Percentiles rank a stretch among this genome's conserved stretches.
phyloP scores from a whole-genome alignment of 441 rosid species.

The Pelargonium myrrhifolium region DNA sequence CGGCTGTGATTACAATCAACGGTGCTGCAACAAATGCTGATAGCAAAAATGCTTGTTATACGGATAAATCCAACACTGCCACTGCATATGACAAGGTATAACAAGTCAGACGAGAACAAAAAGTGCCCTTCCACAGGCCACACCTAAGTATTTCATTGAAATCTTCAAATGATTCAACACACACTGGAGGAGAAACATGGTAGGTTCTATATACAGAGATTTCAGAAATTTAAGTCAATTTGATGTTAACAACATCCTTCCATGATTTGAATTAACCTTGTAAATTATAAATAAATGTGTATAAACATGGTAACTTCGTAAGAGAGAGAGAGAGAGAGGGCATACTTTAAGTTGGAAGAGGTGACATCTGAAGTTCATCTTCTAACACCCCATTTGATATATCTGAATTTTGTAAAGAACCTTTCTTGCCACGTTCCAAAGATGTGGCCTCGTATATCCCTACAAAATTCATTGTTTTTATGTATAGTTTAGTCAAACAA shows the following conservation, averaged over 20 bases:
- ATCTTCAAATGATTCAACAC: too few species aligned
- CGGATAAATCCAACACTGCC: neutral
- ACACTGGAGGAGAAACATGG: too few species aligned
- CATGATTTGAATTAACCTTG: too few species aligned
- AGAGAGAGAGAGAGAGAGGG: neutral
- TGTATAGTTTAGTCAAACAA: neutral
- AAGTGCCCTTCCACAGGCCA: neutral
- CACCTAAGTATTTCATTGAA: too few species aligned
- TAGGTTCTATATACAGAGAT: too few species aligned
- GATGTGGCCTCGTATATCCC: conserved; percentile 81
- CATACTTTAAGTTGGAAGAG: conserved; percentile 51
- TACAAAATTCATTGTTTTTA: conserved; percentile 18
- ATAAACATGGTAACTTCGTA: too few species aligned
- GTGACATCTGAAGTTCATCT: conserved; percentile 39
- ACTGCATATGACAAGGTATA: neutral
- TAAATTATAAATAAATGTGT: too few species aligned
- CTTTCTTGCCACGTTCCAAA: conserved; percentile 57
- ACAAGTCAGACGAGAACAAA: neutral
- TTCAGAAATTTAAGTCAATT: too few species aligned
- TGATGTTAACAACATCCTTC: too few species aligned
- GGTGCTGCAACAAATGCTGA: neutral
- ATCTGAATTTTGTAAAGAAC: conserved; percentile 41
- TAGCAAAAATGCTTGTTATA: neutral
- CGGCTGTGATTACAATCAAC: neutral
- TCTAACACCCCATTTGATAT: conserved; percentile 40